These are phyloP conservation scores for Zymoseptoria brevis DNA, from an alignment of 2,329 filamentous ascomycete genomes.

Conservation along the genomic window DNA sequence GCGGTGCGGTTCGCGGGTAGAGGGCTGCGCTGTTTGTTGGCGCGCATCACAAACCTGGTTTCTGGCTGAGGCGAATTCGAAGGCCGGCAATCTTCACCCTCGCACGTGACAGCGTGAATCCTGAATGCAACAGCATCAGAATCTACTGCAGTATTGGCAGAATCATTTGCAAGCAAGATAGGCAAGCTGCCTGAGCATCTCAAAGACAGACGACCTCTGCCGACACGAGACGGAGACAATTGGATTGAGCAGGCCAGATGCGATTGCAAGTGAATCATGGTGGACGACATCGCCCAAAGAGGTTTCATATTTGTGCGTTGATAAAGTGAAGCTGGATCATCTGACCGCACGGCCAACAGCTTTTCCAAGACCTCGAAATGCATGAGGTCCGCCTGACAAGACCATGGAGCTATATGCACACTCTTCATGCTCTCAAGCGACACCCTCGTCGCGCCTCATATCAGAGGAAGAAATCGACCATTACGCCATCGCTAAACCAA, in stretches of 20 bases:
- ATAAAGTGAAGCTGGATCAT: neutral
- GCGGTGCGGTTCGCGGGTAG: neutral
- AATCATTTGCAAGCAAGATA: neutral
- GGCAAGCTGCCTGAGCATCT: neutral
- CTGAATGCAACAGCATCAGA: neutral
- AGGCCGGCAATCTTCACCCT: neutral
- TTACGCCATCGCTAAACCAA: neutral
- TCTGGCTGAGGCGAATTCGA: neutral
- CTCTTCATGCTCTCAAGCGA: neutral
- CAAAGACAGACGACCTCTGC: too few species aligned
- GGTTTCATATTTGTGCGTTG: neutral
- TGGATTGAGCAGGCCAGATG: too few species aligned
- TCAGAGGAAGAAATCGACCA: neutral
- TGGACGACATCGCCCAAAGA: neutral
- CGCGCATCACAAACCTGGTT: neutral
- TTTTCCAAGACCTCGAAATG: neutral
- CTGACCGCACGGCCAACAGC: neutral
- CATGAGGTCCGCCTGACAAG: neutral
- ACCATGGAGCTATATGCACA: neutral
- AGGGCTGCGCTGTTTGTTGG: neutral
- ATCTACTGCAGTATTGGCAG: neutral
- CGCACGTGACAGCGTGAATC: neutral
- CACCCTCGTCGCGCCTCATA: neutral
- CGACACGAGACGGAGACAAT: too few species aligned
- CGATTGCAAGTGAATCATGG: neutral